These are phyloP conservation scores for Huntiella omanensis DNA, from an alignment of 2,329 filamentous ascomycete genomes.

Conservation along the genomic window DNA sequence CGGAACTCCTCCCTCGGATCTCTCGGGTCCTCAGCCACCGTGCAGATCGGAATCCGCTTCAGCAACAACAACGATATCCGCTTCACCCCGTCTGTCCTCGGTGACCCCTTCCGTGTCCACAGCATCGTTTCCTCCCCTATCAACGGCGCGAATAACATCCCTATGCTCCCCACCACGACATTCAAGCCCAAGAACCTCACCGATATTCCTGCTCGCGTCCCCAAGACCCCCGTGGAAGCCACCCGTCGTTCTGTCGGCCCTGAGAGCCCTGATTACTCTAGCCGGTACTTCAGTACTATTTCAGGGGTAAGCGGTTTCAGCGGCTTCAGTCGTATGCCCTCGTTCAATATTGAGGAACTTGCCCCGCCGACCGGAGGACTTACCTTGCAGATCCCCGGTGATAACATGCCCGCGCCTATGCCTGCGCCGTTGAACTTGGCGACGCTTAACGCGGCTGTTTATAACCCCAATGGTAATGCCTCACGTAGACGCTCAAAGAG, in stretches of 20 bases:
- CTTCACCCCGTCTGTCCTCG: constrained; percentile 17
- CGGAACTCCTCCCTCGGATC: constrained; percentile 33
- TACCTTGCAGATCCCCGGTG: not conserved
- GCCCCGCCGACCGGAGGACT: not conserved
- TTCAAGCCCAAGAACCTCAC: constrained; percentile 17
- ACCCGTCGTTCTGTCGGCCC: constrained; percentile 4
- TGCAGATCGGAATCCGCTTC: constrained; percentile 51
- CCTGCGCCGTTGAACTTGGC: constrained; percentile 7
- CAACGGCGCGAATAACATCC: not conserved
- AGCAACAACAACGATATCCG: constrained; percentile 37
- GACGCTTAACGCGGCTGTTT: constrained; percentile 33
- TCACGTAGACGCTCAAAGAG: not conserved
- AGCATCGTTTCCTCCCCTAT: constrained; percentile 17
- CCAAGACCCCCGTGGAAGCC: constrained; percentile 11
- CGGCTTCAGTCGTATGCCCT: constrained; percentile 3
- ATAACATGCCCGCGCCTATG: not conserved
- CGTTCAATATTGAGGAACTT: constrained; percentile 1
- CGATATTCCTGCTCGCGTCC: not conserved
- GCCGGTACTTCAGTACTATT: constrained; percentile 6
- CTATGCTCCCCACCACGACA: not conserved
- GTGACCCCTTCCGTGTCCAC: constrained; percentile 21
- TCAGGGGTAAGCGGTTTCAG: constrained; percentile 7
- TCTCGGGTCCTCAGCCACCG: constrained; percentile 44
- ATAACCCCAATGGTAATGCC: constrained; percentile 22
- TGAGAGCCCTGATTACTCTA: constrained; percentile 10